phyloP scores from a whole-genome alignment of 441 rosid genomes.

The Eugenia klotzschiana region DNA sequence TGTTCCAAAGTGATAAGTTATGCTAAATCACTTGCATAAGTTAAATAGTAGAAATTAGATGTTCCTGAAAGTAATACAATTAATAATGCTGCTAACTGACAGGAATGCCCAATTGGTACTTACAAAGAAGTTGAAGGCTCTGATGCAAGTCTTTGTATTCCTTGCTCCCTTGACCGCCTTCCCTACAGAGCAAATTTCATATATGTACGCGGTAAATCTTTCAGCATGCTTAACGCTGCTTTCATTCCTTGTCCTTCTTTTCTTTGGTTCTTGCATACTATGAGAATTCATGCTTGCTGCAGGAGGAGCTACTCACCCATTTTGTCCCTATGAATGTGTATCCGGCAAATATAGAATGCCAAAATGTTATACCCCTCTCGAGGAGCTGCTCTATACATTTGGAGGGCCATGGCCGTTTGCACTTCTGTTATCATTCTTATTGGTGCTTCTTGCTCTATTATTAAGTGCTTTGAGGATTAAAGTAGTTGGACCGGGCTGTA shows the following conservation, averaged over 20 bases:
- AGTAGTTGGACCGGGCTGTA: slow-evolving; percentile 46
- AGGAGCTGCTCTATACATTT: slow-evolving; percentile 79
- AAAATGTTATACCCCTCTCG: slow-evolving; percentile 91
- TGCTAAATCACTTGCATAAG: not conserved
- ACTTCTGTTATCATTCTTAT: slow-evolving; percentile 48
- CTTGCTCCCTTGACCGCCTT: slow-evolving; percentile 70
- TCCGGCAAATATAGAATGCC: slow-evolving; percentile 94
- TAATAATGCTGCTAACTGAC: slow-evolving; percentile 1
- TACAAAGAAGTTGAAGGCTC: slow-evolving; percentile 81
- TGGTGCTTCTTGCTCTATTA: slow-evolving; percentile 62
- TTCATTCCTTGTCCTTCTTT: not conserved
- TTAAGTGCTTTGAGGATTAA: slow-evolving; percentile 62
- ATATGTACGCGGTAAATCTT: slow-evolving; percentile 61
- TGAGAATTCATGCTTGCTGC: slow-evolving; percentile 12
- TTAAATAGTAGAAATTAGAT: not conserved
- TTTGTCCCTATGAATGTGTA: slow-evolving; percentile 81
- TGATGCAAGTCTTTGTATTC: slow-evolving; percentile 63
- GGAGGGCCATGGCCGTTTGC: slow-evolving; percentile 92
- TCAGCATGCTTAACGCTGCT: not conserved
- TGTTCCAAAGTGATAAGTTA: not conserved
- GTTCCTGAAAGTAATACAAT: not conserved
- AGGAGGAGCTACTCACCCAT: slow-evolving; percentile 66
- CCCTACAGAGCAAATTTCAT: slow-evolving; percentile 76
- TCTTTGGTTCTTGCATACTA: not conserved
- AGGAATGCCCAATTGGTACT: slow-evolving; percentile 98